Base-by-base conservation (phyloP, 1,139 yeast species). In the Zygosaccharomyces sapae region DNA sequence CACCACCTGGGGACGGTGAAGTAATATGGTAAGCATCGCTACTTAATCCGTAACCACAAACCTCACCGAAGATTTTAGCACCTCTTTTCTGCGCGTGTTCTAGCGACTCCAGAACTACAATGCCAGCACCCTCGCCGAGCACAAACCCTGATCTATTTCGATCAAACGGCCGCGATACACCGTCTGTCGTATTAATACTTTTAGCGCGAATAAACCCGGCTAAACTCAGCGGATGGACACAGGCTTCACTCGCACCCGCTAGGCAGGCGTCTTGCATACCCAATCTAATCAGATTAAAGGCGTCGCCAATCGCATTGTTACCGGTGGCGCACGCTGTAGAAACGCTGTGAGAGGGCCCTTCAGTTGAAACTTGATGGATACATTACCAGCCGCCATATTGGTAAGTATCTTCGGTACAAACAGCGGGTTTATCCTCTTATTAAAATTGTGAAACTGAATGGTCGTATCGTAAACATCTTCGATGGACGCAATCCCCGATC, bases 311-410 rank as follows among this genome's bases (percentile, higher is more conserved):
- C 0, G 97, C 79, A 62, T 92, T 95, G 27, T 86, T 78, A 0
- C 99, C 99, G 0, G 98, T 89, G 2, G 98, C 96, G 70, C 99
- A 94, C 0, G 98, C 98, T 0, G 97, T 89, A 1, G 96, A 79
- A 0, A 83, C 94, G 0, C 96, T 73, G 63, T 89, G 96, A 47
- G 86, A 80, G 1, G 96, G 96, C 98, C 99, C 56, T 76, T 72
- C 30, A 88, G 69, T 2, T 86, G 84, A 59, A 81, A 79, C 55
- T 79, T 76, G 49, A 92, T 90, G 4, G 96, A 84, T 4, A 92
- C 78, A 55, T 89, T 84, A 2, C 98, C 97, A 0, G 92, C 89
- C 0, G 96, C 96, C 97, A 94, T 94, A 66, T 92, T 94, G 43
- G 86, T 79, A 44, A 94, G 72, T 41, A 90, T 69, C 55, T 79